phyloP scores from a whole-genome alignment of 345 rosid species.

The Camelina sativa region DNA sequence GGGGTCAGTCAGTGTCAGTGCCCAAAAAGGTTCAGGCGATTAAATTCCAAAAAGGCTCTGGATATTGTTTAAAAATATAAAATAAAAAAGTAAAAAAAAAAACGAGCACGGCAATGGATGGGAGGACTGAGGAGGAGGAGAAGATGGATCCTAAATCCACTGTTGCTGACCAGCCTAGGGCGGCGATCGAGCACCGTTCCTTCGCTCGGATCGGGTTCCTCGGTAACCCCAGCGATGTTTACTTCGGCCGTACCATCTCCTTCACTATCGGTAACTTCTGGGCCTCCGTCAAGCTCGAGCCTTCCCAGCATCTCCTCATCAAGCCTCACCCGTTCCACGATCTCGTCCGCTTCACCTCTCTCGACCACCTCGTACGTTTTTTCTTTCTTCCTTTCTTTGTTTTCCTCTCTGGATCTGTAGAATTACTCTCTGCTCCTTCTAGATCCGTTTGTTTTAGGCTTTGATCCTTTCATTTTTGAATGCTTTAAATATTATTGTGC shows the following conservation, averaged over 20 bases:
- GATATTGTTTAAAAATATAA: too few species aligned
- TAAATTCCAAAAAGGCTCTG: too few species aligned
- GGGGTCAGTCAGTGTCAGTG: too few species aligned
- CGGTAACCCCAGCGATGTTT: slow-evolving; percentile 86
- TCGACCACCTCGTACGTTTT: slow-evolving; percentile 62
- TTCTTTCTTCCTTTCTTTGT: background rate
- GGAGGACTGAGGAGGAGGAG: background rate
- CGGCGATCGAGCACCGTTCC: slow-evolving; percentile 56
- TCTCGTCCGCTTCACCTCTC: slow-evolving; percentile 71
- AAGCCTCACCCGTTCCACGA: slow-evolving; percentile 81
- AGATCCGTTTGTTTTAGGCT: background rate
- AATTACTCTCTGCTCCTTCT: background rate
- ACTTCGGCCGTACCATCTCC: slow-evolving; percentile 72
- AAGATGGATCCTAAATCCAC: slow-evolving; percentile 32
- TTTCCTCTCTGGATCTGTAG: background rate
- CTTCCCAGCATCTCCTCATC: slow-evolving; percentile 67
- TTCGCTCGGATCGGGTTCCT: slow-evolving; percentile 70
- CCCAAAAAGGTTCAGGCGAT: too few species aligned
- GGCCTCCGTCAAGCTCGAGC: slow-evolving; percentile 70
- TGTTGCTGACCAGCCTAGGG: background rate
- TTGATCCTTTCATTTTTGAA: too few species aligned
- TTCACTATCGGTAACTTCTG: slow-evolving; percentile 71
- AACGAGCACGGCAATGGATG: background rate
- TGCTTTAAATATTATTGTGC: too few species aligned
- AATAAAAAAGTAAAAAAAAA: too few species aligned